These are phyloP conservation scores for Suillus cothurnatus DNA, from an alignment of 768 basidiomycete genomes.

Conservation along the genomic window DNA sequence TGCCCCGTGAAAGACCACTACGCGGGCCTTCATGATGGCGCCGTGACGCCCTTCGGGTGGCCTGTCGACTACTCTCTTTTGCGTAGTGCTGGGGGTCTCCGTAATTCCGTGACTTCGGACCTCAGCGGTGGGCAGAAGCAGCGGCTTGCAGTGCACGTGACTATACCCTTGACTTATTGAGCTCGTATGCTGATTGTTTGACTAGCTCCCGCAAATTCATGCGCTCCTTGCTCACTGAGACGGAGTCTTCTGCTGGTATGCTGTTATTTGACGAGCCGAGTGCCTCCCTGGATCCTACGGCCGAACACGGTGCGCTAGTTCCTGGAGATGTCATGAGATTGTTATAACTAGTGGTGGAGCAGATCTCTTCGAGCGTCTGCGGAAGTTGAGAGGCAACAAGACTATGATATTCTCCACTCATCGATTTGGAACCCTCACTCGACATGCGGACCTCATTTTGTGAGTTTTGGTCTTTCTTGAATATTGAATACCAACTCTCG, in stretches of 20 bases:
- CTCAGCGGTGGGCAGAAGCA: slow-evolving; percentile 79
- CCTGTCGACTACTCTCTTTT: slow-evolving; percentile 53
- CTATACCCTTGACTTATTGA: background rate
- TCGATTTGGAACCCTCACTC: slow-evolving; percentile 62
- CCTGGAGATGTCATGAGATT: background rate
- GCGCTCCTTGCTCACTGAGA: slow-evolving; percentile 55
- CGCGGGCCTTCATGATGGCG: slow-evolving; percentile 63
- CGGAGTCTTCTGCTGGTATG: slow-evolving; percentile 51
- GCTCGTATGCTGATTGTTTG: background rate
- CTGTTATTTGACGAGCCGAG: slow-evolving; percentile 75
- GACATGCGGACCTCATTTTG: slow-evolving; percentile 72
- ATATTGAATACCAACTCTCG: background rate
- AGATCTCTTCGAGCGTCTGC: slow-evolving; percentile 73
- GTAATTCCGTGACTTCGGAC: slow-evolving; percentile 27
- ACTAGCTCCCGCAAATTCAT: slow-evolving; percentile 67
- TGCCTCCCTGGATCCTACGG: slow-evolving; percentile 71
- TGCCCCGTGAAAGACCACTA: slow-evolving; percentile 69
- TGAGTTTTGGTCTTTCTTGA: slow-evolving; percentile 34
- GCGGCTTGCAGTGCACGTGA: slow-evolving; percentile 61
- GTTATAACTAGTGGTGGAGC: background rate
- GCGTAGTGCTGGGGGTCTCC: slow-evolving; percentile 48
- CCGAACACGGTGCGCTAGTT: slow-evolving; percentile 58
- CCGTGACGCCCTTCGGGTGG: slow-evolving; percentile 58
- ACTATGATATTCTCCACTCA: slow-evolving; percentile 83
- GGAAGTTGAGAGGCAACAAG: slow-evolving; percentile 51